Evolutionary conservation across 352 stramenopile genomes (phyloP).

Genomic region (Globisporangium uncinulatum): DNA sequence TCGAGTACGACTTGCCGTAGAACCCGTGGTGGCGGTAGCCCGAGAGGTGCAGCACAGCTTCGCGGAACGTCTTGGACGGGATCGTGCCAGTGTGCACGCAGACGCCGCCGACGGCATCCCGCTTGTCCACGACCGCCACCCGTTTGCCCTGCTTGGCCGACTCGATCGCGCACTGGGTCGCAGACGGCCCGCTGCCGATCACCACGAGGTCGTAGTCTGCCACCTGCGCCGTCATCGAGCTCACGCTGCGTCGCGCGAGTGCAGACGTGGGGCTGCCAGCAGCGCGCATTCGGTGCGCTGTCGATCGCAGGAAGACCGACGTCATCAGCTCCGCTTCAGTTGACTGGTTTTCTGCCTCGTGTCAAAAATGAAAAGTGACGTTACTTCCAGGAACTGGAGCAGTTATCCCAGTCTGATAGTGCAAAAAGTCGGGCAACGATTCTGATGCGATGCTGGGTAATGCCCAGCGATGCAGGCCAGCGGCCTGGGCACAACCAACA

Average conservation of each 20-base stretch:
- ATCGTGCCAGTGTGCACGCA: slow-evolving; percentile 86
- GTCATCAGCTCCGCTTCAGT: no score
- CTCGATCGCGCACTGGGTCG: slow-evolving; percentile 84
- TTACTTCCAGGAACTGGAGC: no score
- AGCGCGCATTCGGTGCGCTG: no score
- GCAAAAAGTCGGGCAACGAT: not conserved
- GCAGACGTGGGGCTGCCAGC: no score
- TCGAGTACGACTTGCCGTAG: slow-evolving; percentile 82
- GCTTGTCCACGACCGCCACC: slow-evolving; percentile 78
- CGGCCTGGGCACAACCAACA: slow-evolving; percentile 48
- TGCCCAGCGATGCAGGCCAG: slow-evolving; percentile 44
- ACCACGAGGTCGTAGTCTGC: slow-evolving; percentile 82
- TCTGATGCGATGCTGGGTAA: no score
- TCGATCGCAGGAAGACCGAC: no score
- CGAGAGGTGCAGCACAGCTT: slow-evolving; percentile 87
- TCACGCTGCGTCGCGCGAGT: slow-evolving; percentile 2
- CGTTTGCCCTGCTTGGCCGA: slow-evolving; percentile 75
- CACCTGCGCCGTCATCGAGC: slow-evolving; percentile 29
- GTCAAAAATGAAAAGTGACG: no score
- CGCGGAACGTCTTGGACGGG: slow-evolving; percentile 88
- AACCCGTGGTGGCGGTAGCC: slow-evolving; percentile 88
- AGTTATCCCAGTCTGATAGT: not conserved
- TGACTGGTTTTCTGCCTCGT: no score
- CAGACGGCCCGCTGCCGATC: slow-evolving; percentile 81
- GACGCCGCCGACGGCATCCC: slow-evolving; percentile 51